phyloP scores from a whole-genome alignment of 2,329 filamentous ascomycete species.

The Cladosporium sp. region DNA sequence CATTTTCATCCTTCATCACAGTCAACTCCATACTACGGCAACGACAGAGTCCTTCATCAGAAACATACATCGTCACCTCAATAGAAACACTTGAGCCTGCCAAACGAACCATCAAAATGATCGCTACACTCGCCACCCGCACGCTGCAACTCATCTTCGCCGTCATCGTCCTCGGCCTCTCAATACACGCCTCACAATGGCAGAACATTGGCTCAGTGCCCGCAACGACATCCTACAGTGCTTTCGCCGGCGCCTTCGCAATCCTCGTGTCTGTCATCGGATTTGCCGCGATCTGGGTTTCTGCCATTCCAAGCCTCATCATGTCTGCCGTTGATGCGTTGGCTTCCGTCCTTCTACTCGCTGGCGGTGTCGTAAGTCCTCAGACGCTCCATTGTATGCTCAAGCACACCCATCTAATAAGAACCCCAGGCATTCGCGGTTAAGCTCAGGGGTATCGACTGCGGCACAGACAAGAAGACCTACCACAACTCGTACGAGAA shows the following conservation, averaged over 20 bases:
- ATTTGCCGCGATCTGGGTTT: slow-evolving; percentile 20
- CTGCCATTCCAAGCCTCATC: slow-evolving; percentile 18
- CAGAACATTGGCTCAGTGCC: slow-evolving; percentile 19
- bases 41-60: too few relatives aligned
- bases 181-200: slow-evolving; percentile 21
- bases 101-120: slow-evolving; percentile 8
- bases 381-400: background rate
- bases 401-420: background rate
- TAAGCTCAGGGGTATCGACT: slow-evolving; percentile 18
- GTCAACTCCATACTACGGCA: too few relatives aligned
- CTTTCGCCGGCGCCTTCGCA: slow-evolving; percentile 25
- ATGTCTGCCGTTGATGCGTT: slow-evolving; percentile 21
- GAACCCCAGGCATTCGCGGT: slow-evolving; percentile 19
- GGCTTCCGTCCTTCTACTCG: slow-evolving; percentile 21
- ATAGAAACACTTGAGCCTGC: too few relatives aligned
- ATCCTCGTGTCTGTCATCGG: slow-evolving; percentile 21
- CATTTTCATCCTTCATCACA: too few relatives aligned
- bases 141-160: slow-evolving; percentile 22
- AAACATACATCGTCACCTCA: too few relatives aligned
- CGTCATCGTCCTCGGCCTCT: slow-evolving; percentile 25
- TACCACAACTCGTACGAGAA: slow-evolving; percentile 9
- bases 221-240: slow-evolving; percentile 20
- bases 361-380: slow-evolving; percentile 26
- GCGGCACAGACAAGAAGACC: slow-evolving; percentile 8
- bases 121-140: slow-evolving; percentile 16